These are phyloP conservation scores for Lactuca sativa DNA, from an alignment of 129 eudicot genomes.

Conservation along the genomic window DNA sequence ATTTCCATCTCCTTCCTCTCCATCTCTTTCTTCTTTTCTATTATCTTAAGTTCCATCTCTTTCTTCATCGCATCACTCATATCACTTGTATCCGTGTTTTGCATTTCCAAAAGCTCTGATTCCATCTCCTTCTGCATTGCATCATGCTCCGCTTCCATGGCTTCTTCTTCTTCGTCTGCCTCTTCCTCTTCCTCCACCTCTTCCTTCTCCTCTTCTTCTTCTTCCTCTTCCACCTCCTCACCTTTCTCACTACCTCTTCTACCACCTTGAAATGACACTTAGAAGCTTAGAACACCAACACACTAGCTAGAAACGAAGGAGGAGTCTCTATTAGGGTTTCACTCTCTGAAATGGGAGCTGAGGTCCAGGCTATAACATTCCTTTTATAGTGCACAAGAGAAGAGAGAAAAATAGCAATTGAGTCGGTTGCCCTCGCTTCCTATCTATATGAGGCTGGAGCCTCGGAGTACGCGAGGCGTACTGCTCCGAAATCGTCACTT, in stretches of 20 bases:
- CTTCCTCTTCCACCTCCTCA: not conserved
- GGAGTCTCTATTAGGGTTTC: no score
- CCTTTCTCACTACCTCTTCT: not conserved
- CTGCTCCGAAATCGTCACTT: no score
- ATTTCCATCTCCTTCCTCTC: not conserved
- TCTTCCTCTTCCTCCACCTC: not conserved
- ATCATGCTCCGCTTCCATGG: not conserved
- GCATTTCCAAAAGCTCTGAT: not conserved
- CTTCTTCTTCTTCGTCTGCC: not conserved
- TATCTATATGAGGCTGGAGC: no score
- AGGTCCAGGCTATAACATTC: no score
- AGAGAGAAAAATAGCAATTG: no score
- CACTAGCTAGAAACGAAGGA: no score
- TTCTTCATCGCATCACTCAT: not conserved
- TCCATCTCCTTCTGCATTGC: not conserved
- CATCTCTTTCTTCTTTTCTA: slow-evolving; percentile 5
- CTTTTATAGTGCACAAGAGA: no score
- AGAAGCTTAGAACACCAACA: no score
- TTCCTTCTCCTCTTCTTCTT: not conserved
- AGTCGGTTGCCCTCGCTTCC: no score
- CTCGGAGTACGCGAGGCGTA: no score
- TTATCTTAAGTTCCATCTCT: not conserved
- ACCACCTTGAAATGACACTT: no score
- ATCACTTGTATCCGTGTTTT: not conserved
- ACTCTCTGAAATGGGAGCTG: no score